Percentiles rank a stretch among this genome's conserved stretches.
Evolutionary conservation across 192 early-diverging fungal genomes (phyloP).

Genomic region (Phycomyces blakesleeanus): DNA sequence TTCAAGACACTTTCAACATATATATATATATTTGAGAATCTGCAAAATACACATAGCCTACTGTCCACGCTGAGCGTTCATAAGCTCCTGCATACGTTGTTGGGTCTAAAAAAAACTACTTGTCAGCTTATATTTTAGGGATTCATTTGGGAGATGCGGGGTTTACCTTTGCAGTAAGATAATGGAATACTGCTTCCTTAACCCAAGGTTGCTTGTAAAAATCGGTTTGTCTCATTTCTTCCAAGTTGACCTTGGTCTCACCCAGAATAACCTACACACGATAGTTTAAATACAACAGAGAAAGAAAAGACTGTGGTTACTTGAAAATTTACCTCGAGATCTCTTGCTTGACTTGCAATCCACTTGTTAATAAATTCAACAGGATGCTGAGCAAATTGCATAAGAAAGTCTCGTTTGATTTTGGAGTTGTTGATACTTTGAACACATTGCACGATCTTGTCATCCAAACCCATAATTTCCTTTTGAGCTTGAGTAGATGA

Average conservation of each 20-base stretch:
- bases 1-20: slow-evolving; percentile 5
- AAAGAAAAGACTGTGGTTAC: slow-evolving; percentile 1
- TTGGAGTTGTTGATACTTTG: slow-evolving; percentile 85
- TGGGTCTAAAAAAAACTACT: slow-evolving; percentile 19
- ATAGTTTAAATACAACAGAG: background rate
- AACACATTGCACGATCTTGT: slow-evolving; percentile 75
- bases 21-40: background rate
- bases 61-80: slow-evolving; percentile 23
- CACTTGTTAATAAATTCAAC: slow-evolving; percentile 89
- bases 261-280: slow-evolving; percentile 68
- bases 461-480: slow-evolving; percentile 39
- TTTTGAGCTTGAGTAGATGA: slow-evolving; percentile 45
- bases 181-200: slow-evolving; percentile 89
- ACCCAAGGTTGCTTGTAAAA: slow-evolving; percentile 80
- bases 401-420: slow-evolving; percentile 90
- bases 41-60: background rate
- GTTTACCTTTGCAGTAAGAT: slow-evolving; percentile 71
- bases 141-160: too few species aligned
- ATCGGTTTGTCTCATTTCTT: slow-evolving; percentile 65
- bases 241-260: slow-evolving; percentile 67
- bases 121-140: too few species aligned
- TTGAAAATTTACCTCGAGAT: slow-evolving; percentile 74
- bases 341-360: slow-evolving; percentile 89
- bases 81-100: slow-evolving; percentile 34
- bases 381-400: slow-evolving; percentile 80